Base-by-base conservation (phyloP, 2,329 filamentous ascomycete genomes). In the Apiospora sp. region DNA sequence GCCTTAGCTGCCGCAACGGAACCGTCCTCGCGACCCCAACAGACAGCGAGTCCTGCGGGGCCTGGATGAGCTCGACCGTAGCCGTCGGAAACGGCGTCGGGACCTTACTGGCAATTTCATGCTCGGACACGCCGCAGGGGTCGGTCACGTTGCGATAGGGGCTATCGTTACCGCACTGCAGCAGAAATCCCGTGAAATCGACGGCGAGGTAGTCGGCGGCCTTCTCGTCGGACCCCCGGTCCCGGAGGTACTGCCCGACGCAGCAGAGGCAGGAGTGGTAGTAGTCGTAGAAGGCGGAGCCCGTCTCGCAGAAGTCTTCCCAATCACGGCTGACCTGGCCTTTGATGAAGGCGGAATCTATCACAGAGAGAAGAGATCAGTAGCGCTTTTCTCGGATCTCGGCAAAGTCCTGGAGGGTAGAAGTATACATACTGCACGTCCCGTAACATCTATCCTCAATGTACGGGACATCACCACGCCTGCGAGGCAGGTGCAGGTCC, bases 201-300 rank as follows among this genome's bases (percentile, higher is more conserved):
- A 30, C 61, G 12, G 71, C 71, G 34, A 72, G 71, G 46, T 69
- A 71, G 61, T 51, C 70, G 27, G 44, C 37, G 41, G 41, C 70
- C 7, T 13, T 37, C 58, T 64, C 30, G 27, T 49, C 13, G 19
- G 68, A 69, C 1, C 46, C 30, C 19, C 67, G 48, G 30, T 27
- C 37, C 14, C 22, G 34, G 10, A 70, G 67, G 13, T 34, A 37
- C 19, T n/a, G 27, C 2, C 51, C 24, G 16, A 72, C 51, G 67
- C 71, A 72, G 67, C 71, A 72, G 16, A 61, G 71, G n/a, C 71
- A 72, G 41, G 43, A n/a, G 49, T 72, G 61, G 58, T 54, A 69
- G 41, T 72, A 72, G 16, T 49, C 58, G 49, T 70, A 68, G 71
- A 72, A 72, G 7, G 71, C 71, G 16, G 49, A 70, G 19, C 67